Conservation (phyloP, 441 rosid genomes). For the Eutrema salsugineum region DNA sequence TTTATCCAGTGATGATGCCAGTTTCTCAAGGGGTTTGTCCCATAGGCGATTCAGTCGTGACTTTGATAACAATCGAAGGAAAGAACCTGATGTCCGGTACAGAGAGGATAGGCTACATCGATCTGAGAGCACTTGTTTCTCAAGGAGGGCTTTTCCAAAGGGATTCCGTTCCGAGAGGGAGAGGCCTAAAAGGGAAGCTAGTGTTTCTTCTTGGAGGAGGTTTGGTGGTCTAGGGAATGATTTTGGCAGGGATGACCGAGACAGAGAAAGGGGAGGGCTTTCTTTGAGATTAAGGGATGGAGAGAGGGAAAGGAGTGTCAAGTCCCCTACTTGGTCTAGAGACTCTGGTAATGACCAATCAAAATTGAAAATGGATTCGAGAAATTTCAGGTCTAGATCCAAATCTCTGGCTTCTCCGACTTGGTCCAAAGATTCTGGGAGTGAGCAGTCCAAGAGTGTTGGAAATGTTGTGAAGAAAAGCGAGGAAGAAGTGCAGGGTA, state of each 20-base stretch:
- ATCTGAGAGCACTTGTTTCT: constrained; percentile 72
- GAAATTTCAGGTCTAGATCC: constrained; percentile 42
- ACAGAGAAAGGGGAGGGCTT: constrained; percentile 26
- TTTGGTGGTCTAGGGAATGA: constrained; percentile 59
- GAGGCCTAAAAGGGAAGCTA: constrained; percentile 72
- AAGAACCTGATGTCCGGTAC: constrained; percentile 45
- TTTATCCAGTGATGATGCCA: constrained; percentile 38
- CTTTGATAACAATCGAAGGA: constrained; percentile 51
- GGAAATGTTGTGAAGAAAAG: constrained; percentile 43
- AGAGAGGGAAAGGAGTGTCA: constrained; percentile 40
- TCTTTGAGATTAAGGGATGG: constrained; percentile 19
- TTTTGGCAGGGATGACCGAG: constrained; percentile 24
- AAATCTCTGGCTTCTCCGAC: constrained; percentile 56
- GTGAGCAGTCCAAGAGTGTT: constrained; percentile 68
- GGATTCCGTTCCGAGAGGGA: constrained; percentile 92
- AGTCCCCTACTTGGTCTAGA: constrained; percentile 76
- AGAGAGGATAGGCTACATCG: constrained; percentile 57
- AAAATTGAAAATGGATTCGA: constrained; percentile 34
- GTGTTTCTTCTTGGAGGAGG: constrained; percentile 84
- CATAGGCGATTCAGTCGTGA: constrained; percentile 70
- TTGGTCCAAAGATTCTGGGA: constrained; percentile 60
- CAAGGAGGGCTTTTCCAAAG: constrained; percentile 84
- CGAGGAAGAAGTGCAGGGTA: constrained; percentile 43
- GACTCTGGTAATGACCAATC: constrained; percentile 53
- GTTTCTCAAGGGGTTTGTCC: constrained; percentile 37